Base-by-base conservation (phyloP, 2,329 filamentous ascomycete genomes). In the Leptographium lundbergii region DNA sequence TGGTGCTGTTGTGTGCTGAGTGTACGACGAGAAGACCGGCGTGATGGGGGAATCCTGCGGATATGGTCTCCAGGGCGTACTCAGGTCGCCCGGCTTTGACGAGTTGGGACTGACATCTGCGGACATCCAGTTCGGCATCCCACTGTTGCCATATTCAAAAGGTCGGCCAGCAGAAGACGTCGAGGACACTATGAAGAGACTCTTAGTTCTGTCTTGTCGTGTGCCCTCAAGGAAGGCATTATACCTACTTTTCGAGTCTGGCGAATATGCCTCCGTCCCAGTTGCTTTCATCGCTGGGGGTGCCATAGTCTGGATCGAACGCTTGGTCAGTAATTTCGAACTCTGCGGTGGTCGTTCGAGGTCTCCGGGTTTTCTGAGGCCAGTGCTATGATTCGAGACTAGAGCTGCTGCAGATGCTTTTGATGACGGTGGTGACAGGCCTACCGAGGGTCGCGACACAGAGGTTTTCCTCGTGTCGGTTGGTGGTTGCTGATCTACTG, bases 401-500 rank as follows among this genome's bases (percentile, higher is more conserved):
- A 32, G 25, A 27, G 53, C 45, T 14, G 71, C 67, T 61, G 72
- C 74, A 32, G 72, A 67, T 9, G 22, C 7, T 24, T 50, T 27
- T 42, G 47, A n/a, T 9, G 22, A 6, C 17, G 6, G 52, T 42
- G 34, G 22, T 60, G 56, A 56, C n/a, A 34, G 56, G 39, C 72
- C 72, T 17, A 71, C 67, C 5, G 73, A 70, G 45, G 72, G 67
- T 56, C 72, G 72, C 22, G 72, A 68, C 3, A 69, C 65, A 59
- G 70, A 71, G 63, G 77, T 79, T 47, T 74, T 72, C 59, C 74
- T 72, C 24, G 71, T 65, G 27, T 80, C 74, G 52, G 74, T 77
- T 32, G 81, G 77, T 29, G 81, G 82, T 64, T 83, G 80, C 69
- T 91, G 88, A 64, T 96, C 91, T 25, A 96, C 91, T 0, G 91